phyloP scores from a whole-genome alignment of 768 basidiomycete species.

The Termitomyces sp. region DNA sequence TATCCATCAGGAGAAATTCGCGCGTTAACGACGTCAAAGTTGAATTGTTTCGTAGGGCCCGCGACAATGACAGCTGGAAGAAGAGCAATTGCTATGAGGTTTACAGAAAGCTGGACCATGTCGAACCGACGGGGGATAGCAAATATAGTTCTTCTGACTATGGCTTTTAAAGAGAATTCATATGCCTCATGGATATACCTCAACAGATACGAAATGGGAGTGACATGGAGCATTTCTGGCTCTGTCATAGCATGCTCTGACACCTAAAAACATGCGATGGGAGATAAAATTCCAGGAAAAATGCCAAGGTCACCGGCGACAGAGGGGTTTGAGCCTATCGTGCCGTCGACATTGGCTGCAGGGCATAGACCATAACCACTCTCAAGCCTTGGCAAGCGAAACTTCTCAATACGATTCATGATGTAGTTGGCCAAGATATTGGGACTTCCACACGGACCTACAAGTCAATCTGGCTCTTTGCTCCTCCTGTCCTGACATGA shows the following conservation, averaged over 20 bases:
- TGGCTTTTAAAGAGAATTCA: neutral
- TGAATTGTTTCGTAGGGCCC: neutral
- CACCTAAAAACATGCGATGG: neutral
- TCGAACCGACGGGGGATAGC: neutral
- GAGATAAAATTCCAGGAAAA: neutral
- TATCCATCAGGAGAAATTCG: neutral
- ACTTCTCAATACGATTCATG: neutral
- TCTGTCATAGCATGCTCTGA: neutral
- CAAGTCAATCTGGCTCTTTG: neutral
- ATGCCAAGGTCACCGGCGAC: neutral
- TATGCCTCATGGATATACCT: neutral
- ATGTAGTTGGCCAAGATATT: neutral
- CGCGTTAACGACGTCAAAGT: conserved; percentile 1
- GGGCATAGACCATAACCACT: neutral
- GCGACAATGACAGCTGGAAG: neutral
- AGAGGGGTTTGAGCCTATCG: neutral
- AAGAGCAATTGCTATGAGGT: neutral
- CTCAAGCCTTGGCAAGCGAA: neutral
- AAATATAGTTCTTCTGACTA: neutral
- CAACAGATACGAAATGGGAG: neutral
- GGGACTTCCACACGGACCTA: neutral
- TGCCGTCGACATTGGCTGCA: neutral
- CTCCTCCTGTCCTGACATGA: neutral
- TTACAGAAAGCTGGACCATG: neutral
- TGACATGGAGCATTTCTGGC: too few relatives aligned